phyloP scores from a whole-genome alignment of 2,329 filamentous ascomycete species.

The Colletotrichum viniferum region DNA sequence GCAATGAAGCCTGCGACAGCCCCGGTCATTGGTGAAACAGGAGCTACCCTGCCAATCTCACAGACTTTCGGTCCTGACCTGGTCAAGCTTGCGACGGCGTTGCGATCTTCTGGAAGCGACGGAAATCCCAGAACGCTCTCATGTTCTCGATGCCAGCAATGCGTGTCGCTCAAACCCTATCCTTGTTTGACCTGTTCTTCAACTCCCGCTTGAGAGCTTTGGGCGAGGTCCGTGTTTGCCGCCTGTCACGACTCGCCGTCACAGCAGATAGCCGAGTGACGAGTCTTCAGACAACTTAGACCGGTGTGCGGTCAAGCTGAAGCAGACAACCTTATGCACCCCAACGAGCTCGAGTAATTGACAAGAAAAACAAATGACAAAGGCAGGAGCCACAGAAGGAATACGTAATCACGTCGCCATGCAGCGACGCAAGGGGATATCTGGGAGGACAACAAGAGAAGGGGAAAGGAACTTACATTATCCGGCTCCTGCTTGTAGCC shows the following conservation, averaged over 20 bases:
- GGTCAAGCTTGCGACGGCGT: conserved; percentile 49
- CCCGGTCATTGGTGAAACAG: conserved; percentile 58
- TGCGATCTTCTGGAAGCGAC: conserved; percentile 47
- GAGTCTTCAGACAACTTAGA: conserved; percentile 2
- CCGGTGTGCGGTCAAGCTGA: conserved; percentile 1
- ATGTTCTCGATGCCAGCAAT: conserved; percentile 11
- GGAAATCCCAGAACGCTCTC: conserved; percentile 26
- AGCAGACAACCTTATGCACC: conserved; percentile 14
- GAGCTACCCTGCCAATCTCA: conserved; percentile 53
- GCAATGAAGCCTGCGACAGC: conserved; percentile 31
- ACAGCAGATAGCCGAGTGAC: conserved; percentile 13
- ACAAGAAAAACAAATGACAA: not conserved
- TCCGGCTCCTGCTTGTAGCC: conserved; percentile 34
- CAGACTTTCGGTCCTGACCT: conserved; percentile 43
- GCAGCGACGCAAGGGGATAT: not conserved
- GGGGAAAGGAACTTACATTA: conserved; percentile 29
- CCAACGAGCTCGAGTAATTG: conserved; percentile 1
- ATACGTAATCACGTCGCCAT: not conserved
- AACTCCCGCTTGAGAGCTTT: conserved; percentile 13
- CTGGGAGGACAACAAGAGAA: not conserved
- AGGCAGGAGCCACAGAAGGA: not conserved
- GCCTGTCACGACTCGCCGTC: conserved; percentile 21
- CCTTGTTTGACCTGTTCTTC: conserved; percentile 10
- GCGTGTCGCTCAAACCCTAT: conserved; percentile 21
- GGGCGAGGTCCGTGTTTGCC: conserved; percentile 10